phyloP scores from a whole-genome alignment of 2,329 filamentous ascomycete species.

The Lasiodiplodia hormozganensis region DNA sequence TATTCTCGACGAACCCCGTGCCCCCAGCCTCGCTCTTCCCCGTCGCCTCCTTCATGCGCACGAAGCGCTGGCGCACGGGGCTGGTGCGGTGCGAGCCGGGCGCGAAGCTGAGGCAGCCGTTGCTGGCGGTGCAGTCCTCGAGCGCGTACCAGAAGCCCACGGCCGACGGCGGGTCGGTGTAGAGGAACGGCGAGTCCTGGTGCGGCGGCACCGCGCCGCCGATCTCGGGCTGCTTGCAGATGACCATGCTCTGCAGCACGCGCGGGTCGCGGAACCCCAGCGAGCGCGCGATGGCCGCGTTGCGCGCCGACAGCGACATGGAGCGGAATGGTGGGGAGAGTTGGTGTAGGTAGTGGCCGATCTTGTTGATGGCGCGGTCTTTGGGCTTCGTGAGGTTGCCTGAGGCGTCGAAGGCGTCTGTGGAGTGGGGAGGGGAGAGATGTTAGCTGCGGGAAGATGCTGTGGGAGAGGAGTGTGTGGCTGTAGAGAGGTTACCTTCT shows the following conservation, averaged over 20 bases:
- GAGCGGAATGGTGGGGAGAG: conserved; percentile 56
- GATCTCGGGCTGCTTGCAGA: conserved; percentile 97
- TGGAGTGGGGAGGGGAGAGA: neutral
- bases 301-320: conserved; percentile 60
- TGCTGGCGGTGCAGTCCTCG: conserved; percentile 85
- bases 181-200: conserved; percentile 91
- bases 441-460: conserved; percentile 5
- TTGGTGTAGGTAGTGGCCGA: conserved; percentile 59
- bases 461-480: neutral
- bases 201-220: conserved; percentile 90
- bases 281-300: conserved; percentile 69
- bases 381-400: conserved; percentile 79
- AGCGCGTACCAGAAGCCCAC: conserved; percentile 98
- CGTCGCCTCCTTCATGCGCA: conserved; percentile 59
- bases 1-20: conserved; percentile 66
- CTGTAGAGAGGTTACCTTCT: conserved; percentile 58
- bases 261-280: conserved; percentile 79
- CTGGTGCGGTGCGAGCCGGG: conserved; percentile 80
- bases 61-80: conserved; percentile 75
- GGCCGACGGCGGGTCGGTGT: conserved; percentile 85
- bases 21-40: conserved; percentile 39
- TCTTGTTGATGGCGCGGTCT: conserved; percentile 79
- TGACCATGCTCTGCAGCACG: conserved; percentile 92
- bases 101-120: conserved; percentile 88
- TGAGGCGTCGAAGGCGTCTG: conserved; percentile 75